phyloP scores from a whole-genome alignment of 768 basidiomycete genomes.

The Boletus tomentosulus region DNA sequence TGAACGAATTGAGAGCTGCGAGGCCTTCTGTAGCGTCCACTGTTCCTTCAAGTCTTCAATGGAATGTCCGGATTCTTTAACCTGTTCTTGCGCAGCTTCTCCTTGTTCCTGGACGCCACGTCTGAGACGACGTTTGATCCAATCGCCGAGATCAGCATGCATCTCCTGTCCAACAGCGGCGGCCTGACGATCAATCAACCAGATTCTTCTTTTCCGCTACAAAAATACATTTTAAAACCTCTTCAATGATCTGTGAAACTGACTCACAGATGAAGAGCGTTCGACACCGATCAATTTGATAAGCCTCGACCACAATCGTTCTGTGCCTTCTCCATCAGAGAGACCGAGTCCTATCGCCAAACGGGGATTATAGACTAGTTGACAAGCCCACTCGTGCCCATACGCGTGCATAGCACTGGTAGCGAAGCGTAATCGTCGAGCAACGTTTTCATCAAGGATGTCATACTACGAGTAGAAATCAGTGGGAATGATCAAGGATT shows the following conservation, averaged over 20 bases:
- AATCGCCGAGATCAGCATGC: neutral
- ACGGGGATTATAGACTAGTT: neutral
- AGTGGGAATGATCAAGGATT: too few relatives aligned
- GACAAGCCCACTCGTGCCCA: too few relatives aligned
- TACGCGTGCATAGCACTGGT: neutral
- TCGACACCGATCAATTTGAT: neutral
- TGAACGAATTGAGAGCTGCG: neutral
- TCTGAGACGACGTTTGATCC: neutral
- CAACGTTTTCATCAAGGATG: too few relatives aligned
- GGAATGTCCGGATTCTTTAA: neutral
- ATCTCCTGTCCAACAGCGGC: neutral
- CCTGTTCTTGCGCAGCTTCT: neutral
- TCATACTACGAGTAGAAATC: too few relatives aligned
- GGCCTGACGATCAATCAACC: neutral
- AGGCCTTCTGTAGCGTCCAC: neutral
- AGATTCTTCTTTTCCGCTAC: neutral
- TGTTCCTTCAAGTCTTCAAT: neutral
- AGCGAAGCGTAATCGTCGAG: neutral
- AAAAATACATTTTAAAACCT: too few relatives aligned
- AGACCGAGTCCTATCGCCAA: neutral
- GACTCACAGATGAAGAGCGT: neutral
- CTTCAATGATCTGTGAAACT: neutral
- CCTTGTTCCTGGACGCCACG: neutral
- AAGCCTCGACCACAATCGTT: neutral
- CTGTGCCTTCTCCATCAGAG: neutral